These are phyloP conservation scores for Monosporascus sp. DNA, from an alignment of 2,329 filamentous ascomycete species.

Conservation along the genomic window DNA sequence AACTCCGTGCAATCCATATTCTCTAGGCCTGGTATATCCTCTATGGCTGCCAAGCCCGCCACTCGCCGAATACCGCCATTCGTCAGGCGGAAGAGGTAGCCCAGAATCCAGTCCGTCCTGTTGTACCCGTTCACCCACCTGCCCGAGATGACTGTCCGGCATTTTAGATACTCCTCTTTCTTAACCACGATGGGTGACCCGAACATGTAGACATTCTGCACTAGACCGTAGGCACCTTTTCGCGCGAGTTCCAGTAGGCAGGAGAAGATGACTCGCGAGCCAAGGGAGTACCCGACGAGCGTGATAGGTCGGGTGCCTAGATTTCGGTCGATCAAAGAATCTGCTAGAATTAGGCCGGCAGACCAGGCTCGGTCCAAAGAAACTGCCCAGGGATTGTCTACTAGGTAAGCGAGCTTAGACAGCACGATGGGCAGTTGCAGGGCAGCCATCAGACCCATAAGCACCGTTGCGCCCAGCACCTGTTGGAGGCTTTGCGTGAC, in stretches of 20 bases:
- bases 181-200: slow-evolving; percentile 89
- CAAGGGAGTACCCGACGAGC: slow-evolving; percentile 89
- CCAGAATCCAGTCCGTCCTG: slow-evolving; percentile 94
- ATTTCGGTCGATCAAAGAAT: slow-evolving; percentile 88
- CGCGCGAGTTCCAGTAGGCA: slow-evolving; percentile 82
- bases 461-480: slow-evolving; percentile 82
- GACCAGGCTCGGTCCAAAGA: slow-evolving; percentile 85
- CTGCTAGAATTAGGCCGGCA: slow-evolving; percentile 86
- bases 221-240: slow-evolving; percentile 76
- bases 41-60: slow-evolving; percentile 74
- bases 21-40: slow-evolving; percentile 74
- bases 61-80: slow-evolving; percentile 86
- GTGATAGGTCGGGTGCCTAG: slow-evolving; percentile 88
- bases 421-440: slow-evolving; percentile 88
- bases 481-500: slow-evolving; percentile 95
- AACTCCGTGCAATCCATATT: slow-evolving; percentile 83
- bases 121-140: slow-evolving; percentile 93
- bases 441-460: slow-evolving; percentile 86
- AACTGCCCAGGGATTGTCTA: slow-evolving; percentile 98
- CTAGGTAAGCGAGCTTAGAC: slow-evolving; percentile 90
- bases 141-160: slow-evolving; percentile 80
- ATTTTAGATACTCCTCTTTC: slow-evolving; percentile 79
- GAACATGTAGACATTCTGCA: slow-evolving; percentile 95
- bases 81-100: slow-evolving; percentile 92
- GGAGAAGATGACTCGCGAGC: slow-evolving; percentile 86